Percentiles rank a stretch among this genome's conserved stretches.
These are phyloP conservation scores for Bretziella fagacearum DNA, from an alignment of 2,329 filamentous ascomycete genomes.

Conservation along the genomic window DNA sequence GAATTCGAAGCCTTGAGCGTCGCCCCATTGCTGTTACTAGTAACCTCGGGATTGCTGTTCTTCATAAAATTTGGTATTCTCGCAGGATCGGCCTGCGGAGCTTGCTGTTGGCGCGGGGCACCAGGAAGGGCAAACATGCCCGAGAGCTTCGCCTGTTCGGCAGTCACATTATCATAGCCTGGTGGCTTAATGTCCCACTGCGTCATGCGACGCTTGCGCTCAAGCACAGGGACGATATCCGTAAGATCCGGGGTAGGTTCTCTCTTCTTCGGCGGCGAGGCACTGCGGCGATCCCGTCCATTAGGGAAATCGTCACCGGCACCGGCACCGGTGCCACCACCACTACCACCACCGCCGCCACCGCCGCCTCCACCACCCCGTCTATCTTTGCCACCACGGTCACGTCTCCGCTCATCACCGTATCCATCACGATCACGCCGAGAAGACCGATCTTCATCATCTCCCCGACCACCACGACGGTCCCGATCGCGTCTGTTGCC, in stretches of 20 bases:
- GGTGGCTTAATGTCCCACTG: slow-evolving; percentile 99
- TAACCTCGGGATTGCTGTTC: slow-evolving; percentile 36
- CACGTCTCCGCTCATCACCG: slow-evolving; percentile 25
- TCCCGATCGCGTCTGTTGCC: slow-evolving; percentile 10
- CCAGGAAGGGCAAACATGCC: slow-evolving; percentile 98
- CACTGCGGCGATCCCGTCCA: slow-evolving; percentile 42
- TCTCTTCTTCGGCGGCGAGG: slow-evolving; percentile 71
- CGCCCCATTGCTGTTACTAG: slow-evolving; percentile 46
- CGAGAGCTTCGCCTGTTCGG: slow-evolving; percentile 95
- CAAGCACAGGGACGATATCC: slow-evolving; percentile 61
- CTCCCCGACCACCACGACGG: slow-evolving; percentile 34
- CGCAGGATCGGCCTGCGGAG: slow-evolving; percentile 75
- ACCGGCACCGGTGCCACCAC: slow-evolving; percentile 24
- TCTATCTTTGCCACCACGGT: slow-evolving; percentile 25
- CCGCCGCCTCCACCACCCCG: slow-evolving; percentile 22
- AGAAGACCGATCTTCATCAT: slow-evolving; percentile 46
- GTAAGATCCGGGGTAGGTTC: slow-evolving; percentile 94
- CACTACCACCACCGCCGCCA: slow-evolving; percentile 25
- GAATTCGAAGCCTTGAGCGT: slow-evolving; percentile 84
- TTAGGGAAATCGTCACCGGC: slow-evolving; percentile 25
- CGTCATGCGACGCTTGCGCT: slow-evolving; percentile 80
- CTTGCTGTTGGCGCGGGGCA: slow-evolving; percentile 79
- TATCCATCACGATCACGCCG: slow-evolving; percentile 41
- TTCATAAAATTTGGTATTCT: slow-evolving; percentile 84
- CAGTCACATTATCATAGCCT: slow-evolving; percentile 94